A percentile compares a stretch with the other conserved stretches of the same genome.
phyloP scores from a whole-genome alignment of 2,329 filamentous ascomycete species.

The Apiospora sp. region DNA sequence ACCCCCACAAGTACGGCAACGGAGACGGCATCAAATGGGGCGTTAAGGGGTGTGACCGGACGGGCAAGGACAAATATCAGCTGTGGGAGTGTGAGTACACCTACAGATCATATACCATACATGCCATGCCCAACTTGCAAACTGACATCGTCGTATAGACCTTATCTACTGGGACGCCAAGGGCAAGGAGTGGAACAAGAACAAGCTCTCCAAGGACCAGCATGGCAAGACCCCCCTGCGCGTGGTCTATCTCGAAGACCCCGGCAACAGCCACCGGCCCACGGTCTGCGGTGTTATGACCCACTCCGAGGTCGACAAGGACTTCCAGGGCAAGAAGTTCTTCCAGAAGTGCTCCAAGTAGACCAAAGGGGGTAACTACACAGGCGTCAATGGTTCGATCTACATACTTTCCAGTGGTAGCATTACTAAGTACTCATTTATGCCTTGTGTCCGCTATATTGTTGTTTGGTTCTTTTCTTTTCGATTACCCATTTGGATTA shows the following conservation, averaged over 20 bases:
- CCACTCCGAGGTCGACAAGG: neutral
- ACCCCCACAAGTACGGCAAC: conserved; percentile 3
- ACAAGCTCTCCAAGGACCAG: neutral
- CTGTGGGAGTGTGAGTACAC: neutral
- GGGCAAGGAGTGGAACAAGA: neutral
- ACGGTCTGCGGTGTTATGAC: neutral
- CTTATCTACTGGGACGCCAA: neutral
- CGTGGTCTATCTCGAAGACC: neutral
- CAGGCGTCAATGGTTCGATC: too few relatives aligned
- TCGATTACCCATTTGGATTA: too few relatives aligned
- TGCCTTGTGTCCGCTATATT: too few relatives aligned
- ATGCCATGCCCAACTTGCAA: too few relatives aligned
- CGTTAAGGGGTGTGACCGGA: neutral
- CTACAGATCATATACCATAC: neutral
- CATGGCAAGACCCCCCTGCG: neutral
- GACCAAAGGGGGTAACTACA: neutral
- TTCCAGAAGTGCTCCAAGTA: neutral
- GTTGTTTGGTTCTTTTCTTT: too few relatives aligned
- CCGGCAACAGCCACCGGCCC: neutral
- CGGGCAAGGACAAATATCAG: neutral
- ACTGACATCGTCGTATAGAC: neutral
- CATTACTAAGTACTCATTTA: too few relatives aligned
- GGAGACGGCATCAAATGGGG: neutral
- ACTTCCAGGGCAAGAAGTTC: neutral
- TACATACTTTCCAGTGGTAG: too few relatives aligned